Evolutionary conservation across 2,329 filamentous ascomycete genomes (phyloP).

Genomic region (Moelleriella libera): DNA sequence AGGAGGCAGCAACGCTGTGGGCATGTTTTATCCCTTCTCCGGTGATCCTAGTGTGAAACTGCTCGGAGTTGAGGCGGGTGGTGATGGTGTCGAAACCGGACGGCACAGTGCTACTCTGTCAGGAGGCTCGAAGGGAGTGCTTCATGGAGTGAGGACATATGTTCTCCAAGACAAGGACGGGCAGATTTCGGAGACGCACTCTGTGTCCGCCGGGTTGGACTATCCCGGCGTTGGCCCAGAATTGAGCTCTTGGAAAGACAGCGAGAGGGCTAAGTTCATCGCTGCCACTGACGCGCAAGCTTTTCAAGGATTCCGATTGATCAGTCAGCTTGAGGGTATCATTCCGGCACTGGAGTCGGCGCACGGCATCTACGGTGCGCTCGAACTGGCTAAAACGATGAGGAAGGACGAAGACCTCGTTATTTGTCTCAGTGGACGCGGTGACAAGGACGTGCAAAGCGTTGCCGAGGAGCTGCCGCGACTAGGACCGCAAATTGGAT

Average conservation of each 20-base stretch:
- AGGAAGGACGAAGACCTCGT: constrained; percentile 78
- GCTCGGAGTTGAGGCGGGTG: constrained; percentile 87
- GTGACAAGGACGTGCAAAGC: constrained; percentile 97
- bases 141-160: constrained; percentile 93
- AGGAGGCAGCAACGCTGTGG: constrained; percentile 84
- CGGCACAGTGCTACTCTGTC: constrained; percentile 81
- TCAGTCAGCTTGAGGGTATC: constrained; percentile 85
- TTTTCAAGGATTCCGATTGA: constrained; percentile 70
- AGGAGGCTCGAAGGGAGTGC: constrained; percentile 76
- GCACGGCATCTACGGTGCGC: constrained; percentile 79
- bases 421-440: constrained; percentile 82
- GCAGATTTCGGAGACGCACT: constrained; percentile 91
- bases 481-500: constrained; percentile 76
- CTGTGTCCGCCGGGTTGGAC: constrained; percentile 88
- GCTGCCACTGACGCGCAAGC: constrained; percentile 86
- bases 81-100: constrained; percentile 75
- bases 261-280: constrained; percentile 70
- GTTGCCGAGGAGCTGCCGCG: constrained; percentile 88
- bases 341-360: constrained; percentile 91
- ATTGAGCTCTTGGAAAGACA: constrained; percentile 86
- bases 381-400: constrained; percentile 90
- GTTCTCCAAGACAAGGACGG: constrained; percentile 86
- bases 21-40: constrained; percentile 97
- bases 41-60: constrained; percentile 76
- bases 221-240: constrained; percentile 96